Evolutionary conservation across 345 rosid species (phyloP), one percentile per base, ranked within the genome.

Genomic region (Gossypium stocksii): DNA sequence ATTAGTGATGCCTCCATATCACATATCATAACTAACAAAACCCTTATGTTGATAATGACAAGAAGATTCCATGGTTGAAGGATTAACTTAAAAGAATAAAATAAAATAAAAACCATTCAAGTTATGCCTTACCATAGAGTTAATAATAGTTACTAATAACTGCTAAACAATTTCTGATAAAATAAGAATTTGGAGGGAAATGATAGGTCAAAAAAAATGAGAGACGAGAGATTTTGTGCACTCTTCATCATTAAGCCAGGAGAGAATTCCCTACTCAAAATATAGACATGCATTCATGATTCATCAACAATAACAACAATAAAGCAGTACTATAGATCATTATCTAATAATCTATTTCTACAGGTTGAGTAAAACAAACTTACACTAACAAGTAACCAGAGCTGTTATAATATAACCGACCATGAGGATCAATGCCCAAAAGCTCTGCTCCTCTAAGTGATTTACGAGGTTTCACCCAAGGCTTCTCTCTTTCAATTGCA

Each of bases 301-400:
- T 59, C 19, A 67, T 68, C 22, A 68, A 68, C 22, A 68, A 34
- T 53, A 53, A 52, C 57, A 52, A 52, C 20, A 17, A 61, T 41
- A 20, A 51, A 1, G 38, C 17, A 4, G 22, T 17, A 25, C 10
- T 27, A 69, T 15, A 51, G 51, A 53, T 51, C 60, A 69, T 71
- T 25, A 19, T n/a, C 66, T 27, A 48, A 45, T 29, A 70, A 44
- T 17, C 10, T 25, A 74, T 4, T 27, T 38, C 27, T 62, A 48
- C n/a, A 62, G n/a, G 48, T 74, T 38, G 56, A 52, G 46, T 29
- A 17, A 52, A 77, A 76, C 49, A 77, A 79, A 93, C 99, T 91
- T 95, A 95, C 99, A 95, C 97, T 84, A 93, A 84, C 68, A 95
- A 83, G 83, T 90, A 95, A 83, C 91, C 94, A 77, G 88, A 87